A percentile compares a stretch with the other conserved stretches of the same genome.
Conservation (phyloP, 805 yeast species). For the Ogataea haglerorum region DNA sequence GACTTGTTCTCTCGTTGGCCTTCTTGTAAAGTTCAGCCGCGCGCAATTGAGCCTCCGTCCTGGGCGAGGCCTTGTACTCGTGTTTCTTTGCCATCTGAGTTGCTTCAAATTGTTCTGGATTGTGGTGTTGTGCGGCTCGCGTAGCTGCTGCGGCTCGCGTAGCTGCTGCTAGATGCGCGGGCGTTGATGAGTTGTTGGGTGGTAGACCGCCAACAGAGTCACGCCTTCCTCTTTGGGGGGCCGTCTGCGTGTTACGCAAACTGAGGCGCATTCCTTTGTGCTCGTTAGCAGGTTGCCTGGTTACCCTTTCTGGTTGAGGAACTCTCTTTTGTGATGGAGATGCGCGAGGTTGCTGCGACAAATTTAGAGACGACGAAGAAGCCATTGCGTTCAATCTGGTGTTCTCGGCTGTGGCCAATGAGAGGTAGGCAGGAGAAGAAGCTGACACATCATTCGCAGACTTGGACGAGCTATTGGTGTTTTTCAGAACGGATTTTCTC, state of each 20-base stretch:
- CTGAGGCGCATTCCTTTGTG: constrained; percentile 28
- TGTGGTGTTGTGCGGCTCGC: constrained; percentile 26
- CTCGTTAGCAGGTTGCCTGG: constrained; percentile 17
- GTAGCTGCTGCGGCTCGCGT: constrained; percentile 34
- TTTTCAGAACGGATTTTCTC: constrained; percentile 51
- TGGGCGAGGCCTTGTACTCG: constrained; percentile 9
- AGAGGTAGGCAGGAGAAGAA: constrained; percentile 62
- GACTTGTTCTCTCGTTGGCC: constrained; percentile 37
- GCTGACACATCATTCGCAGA: constrained; percentile 32
- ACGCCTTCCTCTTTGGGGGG: constrained; percentile 5
- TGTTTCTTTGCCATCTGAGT: constrained; percentile 8
- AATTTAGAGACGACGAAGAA: constrained; percentile 36
- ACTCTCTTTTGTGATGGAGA: constrained; percentile 3
- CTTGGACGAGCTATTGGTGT: constrained; percentile 18
- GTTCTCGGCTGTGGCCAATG: constrained; percentile 74
- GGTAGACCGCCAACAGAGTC: constrained; percentile 31
- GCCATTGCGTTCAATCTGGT: constrained; percentile 68
- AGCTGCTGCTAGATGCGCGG: constrained; percentile 33
- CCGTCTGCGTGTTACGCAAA: constrained; percentile 24
- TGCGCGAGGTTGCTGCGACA: constrained; percentile 12
- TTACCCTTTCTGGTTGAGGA: constrained; percentile 7
- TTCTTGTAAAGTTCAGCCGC: constrained; percentile 56
- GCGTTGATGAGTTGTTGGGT: constrained; percentile 3
- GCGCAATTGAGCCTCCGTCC: constrained; percentile 28
- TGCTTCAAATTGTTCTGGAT: constrained; percentile 10